Evolutionary conservation across 139 green algal genomes (phyloP).

Genomic region (Chlamydomonas sp.): DNA sequence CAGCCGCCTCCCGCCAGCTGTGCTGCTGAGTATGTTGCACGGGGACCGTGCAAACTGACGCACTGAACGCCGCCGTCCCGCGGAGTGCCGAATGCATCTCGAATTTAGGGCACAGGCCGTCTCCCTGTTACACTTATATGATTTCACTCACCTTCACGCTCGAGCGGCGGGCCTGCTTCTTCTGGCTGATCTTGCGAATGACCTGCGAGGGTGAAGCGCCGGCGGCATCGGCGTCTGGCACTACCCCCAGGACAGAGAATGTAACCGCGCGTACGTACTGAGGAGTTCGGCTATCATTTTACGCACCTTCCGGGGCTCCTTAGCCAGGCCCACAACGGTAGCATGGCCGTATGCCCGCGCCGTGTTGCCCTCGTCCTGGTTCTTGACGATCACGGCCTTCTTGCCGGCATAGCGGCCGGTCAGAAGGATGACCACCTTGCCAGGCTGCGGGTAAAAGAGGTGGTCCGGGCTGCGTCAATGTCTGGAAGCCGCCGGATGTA

Average conservation of each 20-base stretch:
- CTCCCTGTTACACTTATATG: not conserved
- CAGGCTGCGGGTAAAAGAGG: slow-evolving; percentile 55
- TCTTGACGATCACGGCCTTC: slow-evolving; percentile 99
- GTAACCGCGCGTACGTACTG: not conserved
- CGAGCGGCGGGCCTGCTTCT: slow-evolving; percentile 84
- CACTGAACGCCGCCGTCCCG: no score
- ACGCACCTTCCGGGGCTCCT: slow-evolving; percentile 96
- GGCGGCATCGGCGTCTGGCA: not conserved
- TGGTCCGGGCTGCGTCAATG: not conserved
- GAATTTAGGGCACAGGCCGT: no score
- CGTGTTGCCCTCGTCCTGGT: slow-evolving; percentile 94
- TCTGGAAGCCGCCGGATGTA: not conserved
- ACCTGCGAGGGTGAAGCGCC: slow-evolving; percentile 67
- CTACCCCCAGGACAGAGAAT: not conserved
- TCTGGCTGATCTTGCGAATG: slow-evolving; percentile 81
- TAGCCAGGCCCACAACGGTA: slow-evolving; percentile 90
- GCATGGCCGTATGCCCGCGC: slow-evolving; percentile 94
- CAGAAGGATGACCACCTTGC: slow-evolving; percentile 93
- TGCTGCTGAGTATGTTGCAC: no score
- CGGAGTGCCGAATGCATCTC: no score
- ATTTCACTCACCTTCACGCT: slow-evolving; percentile 63
- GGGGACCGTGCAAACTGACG: no score
- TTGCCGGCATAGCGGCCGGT: slow-evolving; percentile 87
- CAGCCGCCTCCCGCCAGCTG: no score
- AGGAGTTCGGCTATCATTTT: not conserved